Evolutionary conservation across 2,329 filamentous ascomycete species (phyloP), one percentile per base, ranked within the genome.

Genomic region (Colletotrichum sp.): DNA sequence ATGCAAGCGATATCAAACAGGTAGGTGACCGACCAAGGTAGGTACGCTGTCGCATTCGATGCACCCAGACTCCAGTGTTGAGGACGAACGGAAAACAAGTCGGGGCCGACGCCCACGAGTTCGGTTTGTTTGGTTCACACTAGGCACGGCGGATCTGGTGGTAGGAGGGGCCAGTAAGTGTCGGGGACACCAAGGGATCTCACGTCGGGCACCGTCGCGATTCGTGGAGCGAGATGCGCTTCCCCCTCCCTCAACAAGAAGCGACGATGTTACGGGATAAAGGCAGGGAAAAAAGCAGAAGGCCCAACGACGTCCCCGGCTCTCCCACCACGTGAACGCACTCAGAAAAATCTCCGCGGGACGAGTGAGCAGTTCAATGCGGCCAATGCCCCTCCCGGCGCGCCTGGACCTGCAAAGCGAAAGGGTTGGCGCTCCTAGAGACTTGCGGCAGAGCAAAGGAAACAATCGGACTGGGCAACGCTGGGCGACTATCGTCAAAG

Each of bases 321-420:
- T 43, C 16, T 48, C 15, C 64, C 28, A 58, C 70, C 70, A 75
- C 73, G 73, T 75, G 73, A 72, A 75, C 57, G 58, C 57, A 68
- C 28, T n/a, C 13, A 63, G 43, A 58, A 58, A 72, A 71, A 63
- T 67, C 61, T 38, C 63, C 63, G 36, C 55, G 52, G 69, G 32
- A 67, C 64, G 32, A 48, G 32, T 67, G 63, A 57, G 30, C 69
- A 75, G 57, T 15, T 34, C 36, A 28, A 67, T 61, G 57, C 69
- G 57, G 15, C 34, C 36, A 34, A 67, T 61, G 57, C 69, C 69
- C 69, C 73, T 75, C 63, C 57, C 55, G 69, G 57, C 63, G 69
- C 64, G 73, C 69, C 73, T 75, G 63, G 69, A 64, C 72, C 69
- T 75, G 69, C 63, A 60, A 63, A 52, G 12, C n/a, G 38, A 57